These are phyloP conservation scores for Allantophomopsis lycopodina DNA, from an alignment of 2,329 filamentous ascomycete genomes.

Conservation along the genomic window DNA sequence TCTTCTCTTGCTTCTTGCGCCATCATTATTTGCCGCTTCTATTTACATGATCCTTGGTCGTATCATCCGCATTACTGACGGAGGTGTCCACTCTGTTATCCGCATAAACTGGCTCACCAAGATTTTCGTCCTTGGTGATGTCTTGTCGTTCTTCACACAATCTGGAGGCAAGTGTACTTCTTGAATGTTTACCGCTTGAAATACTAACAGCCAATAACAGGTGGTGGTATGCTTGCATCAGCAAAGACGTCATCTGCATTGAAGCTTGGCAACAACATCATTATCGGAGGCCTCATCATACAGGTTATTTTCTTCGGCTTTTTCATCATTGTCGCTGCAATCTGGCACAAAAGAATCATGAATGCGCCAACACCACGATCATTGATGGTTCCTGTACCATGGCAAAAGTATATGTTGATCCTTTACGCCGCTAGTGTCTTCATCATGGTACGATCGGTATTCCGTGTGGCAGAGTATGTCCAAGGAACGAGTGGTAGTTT, in stretches of 20 bases:
- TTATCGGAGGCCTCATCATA: constrained; percentile 31
- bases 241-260: constrained; percentile 11
- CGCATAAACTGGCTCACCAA: constrained; percentile 18
- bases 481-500: constrained; percentile 28
- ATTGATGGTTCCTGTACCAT: constrained; percentile 1
- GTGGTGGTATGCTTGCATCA: constrained; percentile 13
- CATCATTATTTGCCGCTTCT: constrained; percentile 21
- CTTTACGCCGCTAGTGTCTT: constrained; percentile 27
- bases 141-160: constrained; percentile 25
- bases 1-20: constrained; percentile 22
- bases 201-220: background rate
- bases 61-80: constrained; percentile 18
- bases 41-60: constrained; percentile 25
- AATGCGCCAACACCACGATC: constrained; percentile 3
- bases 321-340: constrained; percentile 22
- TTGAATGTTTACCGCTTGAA: background rate
- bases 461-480: constrained; percentile 32
- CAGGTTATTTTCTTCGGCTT: constrained; percentile 37
- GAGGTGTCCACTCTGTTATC: constrained; percentile 18
- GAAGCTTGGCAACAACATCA: constrained; percentile 23
- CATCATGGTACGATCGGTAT: constrained; percentile 32
- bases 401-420: constrained; percentile 21
- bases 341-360: constrained; percentile 8
- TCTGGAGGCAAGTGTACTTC: constrained; percentile 2
- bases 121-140: constrained; percentile 26